Conservation (phyloP, 495 filamentous ascomycete species). For the Talaromyces liani region DNA sequence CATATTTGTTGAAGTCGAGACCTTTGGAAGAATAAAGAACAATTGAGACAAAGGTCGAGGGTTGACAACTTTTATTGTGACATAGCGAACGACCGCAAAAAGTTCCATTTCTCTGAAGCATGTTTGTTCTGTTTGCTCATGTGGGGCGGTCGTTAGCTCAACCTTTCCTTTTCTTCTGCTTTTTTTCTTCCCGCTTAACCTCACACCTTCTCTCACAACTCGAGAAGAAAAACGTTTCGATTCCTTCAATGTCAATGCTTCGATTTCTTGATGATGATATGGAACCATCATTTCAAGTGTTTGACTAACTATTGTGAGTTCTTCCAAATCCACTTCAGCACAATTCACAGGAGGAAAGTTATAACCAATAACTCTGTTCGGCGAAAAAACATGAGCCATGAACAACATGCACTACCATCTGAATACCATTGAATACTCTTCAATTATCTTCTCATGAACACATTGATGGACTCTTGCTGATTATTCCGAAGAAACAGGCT, state of each 20-base stretch:
- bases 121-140: conserved; percentile 39
- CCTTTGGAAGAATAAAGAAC: neutral
- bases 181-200: conserved; percentile 19
- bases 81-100: conserved; percentile 11
- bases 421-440: conserved; percentile 38
- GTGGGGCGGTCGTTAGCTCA: conserved; percentile 4
- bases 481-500: neutral
- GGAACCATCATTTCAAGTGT: neutral
- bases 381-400: conserved; percentile 80
- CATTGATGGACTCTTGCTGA: neutral
- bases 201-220: neutral
- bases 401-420: conserved; percentile 99
- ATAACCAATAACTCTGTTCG: conserved; percentile 51
- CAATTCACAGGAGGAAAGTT: conserved; percentile 53
- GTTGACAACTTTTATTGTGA: conserved; percentile 11
- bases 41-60: conserved; percentile 10
- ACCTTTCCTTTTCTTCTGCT: conserved; percentile 16
- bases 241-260: neutral
- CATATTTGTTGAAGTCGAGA: conserved; percentile 35
- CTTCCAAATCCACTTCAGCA: neutral
- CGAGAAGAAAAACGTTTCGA: neutral
- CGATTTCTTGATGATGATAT: neutral
- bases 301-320: conserved; percentile 7
- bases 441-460: conserved; percentile 8
- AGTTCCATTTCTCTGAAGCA: conserved; percentile 13